These are phyloP conservation scores for Pseudopithomyces maydicus DNA, from an alignment of 2,329 filamentous ascomycete genomes.

Conservation along the genomic window DNA sequence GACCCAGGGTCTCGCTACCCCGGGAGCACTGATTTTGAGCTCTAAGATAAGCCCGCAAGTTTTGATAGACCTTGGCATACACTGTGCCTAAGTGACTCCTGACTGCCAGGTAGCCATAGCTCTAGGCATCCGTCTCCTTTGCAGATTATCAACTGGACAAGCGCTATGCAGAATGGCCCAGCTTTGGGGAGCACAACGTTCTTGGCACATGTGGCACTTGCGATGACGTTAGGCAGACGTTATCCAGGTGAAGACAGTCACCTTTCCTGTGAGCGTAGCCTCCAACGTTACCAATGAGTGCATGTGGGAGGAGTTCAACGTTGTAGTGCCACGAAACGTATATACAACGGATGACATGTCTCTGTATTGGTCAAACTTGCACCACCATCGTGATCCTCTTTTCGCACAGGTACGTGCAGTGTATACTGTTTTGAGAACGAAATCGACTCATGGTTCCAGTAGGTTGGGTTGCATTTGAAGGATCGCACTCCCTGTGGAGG, in stretches of 20 bases:
- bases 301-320: no score
- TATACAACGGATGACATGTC: not conserved
- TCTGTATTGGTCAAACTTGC: not conserved
- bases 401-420: not conserved
- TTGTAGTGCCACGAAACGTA: no score
- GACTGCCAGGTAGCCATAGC: conserved; percentile 32
- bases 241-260: not conserved
- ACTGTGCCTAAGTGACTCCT: conserved; percentile 18
- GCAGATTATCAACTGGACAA: conserved; percentile 28
- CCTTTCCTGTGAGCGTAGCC: not conserved
- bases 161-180: conserved; percentile 9
- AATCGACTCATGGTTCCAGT: no score
- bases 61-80: no score
- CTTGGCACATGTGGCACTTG: conserved; percentile 24
- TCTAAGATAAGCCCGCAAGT: no score
- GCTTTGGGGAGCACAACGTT: conserved; percentile 8
- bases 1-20: no score
- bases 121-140: conserved; percentile 28
- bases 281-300: no score
- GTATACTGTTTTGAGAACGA: no score
- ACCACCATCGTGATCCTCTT: not conserved
- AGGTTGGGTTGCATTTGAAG: not conserved
- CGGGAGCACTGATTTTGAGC: no score
- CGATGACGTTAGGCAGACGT: conserved; percentile 14
- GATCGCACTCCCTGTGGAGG: not conserved